phyloP scores from a whole-genome alignment of 163 green algal species.

The Botryococcus braunii region DNA sequence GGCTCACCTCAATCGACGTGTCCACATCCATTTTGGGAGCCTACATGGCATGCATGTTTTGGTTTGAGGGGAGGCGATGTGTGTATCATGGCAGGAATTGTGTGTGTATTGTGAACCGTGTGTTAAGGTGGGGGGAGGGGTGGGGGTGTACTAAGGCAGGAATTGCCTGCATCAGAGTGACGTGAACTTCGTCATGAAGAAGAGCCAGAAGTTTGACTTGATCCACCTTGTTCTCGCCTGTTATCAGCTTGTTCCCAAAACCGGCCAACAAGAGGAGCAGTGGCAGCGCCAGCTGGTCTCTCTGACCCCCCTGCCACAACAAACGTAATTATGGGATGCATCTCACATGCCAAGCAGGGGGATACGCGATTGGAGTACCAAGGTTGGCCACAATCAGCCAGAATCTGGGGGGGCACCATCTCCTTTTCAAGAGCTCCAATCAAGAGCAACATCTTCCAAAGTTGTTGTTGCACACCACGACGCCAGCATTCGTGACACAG shows the following conservation, averaged over 20 bases:
- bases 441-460: neutral
- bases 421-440: neutral
- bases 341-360: slow-evolving; percentile 4
- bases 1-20: neutral
- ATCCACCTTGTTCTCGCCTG: slow-evolving; percentile 25
- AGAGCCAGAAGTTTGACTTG: slow-evolving; percentile 75
- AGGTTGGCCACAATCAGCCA: neutral
- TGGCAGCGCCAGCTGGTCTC: slow-evolving; percentile 47
- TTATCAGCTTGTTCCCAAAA: slow-evolving; percentile 59
- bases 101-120: neutral
- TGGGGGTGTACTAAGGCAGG: neutral
- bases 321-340: neutral
- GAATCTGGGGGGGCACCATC: neutral
- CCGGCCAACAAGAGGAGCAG: slow-evolving; percentile 70
- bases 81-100: neutral
- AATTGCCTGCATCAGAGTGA: slow-evolving; percentile 24
- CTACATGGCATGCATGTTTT: too few species aligned
- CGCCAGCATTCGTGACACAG: too few species aligned
- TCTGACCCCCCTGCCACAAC: neutral
- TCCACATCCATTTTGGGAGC: too few species aligned
- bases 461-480: too few species aligned
- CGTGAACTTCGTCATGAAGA: slow-evolving; percentile 67
- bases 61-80: too few species aligned
- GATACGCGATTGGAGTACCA: neutral
- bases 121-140: neutral